Percentiles rank a stretch among this genome's conserved stretches.
These are phyloP conservation scores for Artemisia tridentata DNA, from an alignment of 129 eudicot genomes.

Conservation along the genomic window DNA sequence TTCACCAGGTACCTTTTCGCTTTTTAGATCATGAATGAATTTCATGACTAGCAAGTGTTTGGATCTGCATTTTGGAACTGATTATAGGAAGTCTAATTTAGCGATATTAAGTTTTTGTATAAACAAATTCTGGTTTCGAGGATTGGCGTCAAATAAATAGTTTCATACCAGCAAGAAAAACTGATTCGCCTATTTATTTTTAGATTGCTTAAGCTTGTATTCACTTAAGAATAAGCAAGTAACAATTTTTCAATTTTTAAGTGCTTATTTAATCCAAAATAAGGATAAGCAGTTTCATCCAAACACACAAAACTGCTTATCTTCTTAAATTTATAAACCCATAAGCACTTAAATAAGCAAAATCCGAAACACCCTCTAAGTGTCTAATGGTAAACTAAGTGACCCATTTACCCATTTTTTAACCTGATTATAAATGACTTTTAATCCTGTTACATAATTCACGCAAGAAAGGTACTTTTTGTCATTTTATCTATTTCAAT, in stretches of 20 bases:
- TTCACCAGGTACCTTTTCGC: slow-evolving; percentile 63
- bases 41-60: background rate
- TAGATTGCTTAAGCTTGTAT: too few relatives aligned
- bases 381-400: background rate
- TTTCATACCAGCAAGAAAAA: background rate
- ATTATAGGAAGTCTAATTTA: background rate
- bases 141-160: background rate
- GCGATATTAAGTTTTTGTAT: background rate
- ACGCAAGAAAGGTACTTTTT: too few relatives aligned
- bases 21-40: background rate
- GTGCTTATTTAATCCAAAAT: too few relatives aligned
- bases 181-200: too few relatives aligned
- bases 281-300: too few relatives aligned
- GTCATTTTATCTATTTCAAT: background rate
- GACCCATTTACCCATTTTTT: background rate
- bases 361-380: background rate
- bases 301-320: too few relatives aligned
- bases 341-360: too few relatives aligned
- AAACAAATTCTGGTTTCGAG: background rate
- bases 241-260: too few relatives aligned
- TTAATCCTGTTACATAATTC: background rate
- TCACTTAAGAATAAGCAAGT: too few relatives aligned
- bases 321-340: too few relatives aligned
- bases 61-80: background rate
- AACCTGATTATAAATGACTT: background rate